Evolutionary conservation across 23 red algal genomes (phyloP), one percentile per base, ranked within the genome.

Genomic region (Cyanidioschyzon merolae): DNA sequence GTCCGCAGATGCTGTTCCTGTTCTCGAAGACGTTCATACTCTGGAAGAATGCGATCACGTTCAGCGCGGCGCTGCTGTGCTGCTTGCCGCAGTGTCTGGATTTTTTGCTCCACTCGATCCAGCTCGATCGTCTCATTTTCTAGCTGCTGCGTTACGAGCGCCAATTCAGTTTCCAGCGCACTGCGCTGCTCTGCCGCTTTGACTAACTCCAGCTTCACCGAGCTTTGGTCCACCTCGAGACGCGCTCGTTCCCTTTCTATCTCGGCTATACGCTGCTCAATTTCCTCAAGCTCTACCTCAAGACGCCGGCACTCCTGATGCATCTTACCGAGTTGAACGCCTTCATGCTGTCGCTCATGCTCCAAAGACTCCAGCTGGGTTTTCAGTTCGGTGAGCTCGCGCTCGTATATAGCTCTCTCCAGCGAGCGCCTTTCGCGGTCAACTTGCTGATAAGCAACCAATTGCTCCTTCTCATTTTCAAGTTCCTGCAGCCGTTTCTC

Each of bases 341-440:
- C 76, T 37, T 96, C 80, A 15, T 85, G 79, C 16, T 76, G 80
- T 74, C 84, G 80, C 2, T 84, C 82, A 26, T 83, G 80, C 34
- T 86, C 76, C 1, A 98, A 35, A 16, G 68, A 37, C 21, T 98
- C 88, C 0, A 98, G 76, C 24, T 84, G 81, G 0, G 76, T 88
- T 68, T 88, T 91, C 50, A 85, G 80, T 59, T 84, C 88, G 34
- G 90, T 88, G 0, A 91, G 50, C 17, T 98, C 94, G 27, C 50
- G 58, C 38, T 85, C 79, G 68, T 89, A 76, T 16, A 90, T 84
- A 0, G 88, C 83, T 34, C 88, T 89, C 74, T 91, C 80, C 39
- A 98, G 40, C 1, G 94, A 79, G 39, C 89, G 83, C 50, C 94
- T 79, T 50, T 91, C 85, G 38, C 79, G 83, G 76, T 98, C 94